Percentiles rank a stretch among this genome's conserved stretches.
phyloP scores from a whole-genome alignment of 441 rosid species.

The Euphorbia schlechtendalii region DNA sequence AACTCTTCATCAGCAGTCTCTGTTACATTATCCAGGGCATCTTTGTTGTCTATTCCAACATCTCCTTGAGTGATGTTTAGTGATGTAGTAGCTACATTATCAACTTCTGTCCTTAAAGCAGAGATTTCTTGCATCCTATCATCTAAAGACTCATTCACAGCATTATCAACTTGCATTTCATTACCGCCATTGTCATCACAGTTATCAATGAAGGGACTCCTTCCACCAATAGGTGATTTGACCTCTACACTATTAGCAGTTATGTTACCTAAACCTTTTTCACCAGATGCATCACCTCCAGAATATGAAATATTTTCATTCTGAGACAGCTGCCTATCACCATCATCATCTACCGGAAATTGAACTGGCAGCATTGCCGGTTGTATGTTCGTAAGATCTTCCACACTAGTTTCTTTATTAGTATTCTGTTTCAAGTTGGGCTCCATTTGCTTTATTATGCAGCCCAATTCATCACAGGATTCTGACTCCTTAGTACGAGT shows the following conservation, averaged over 20 bases:
- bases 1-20: conserved; percentile 23
- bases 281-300: conserved; percentile 30
- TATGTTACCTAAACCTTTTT: conserved; percentile 27
- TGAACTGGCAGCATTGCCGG: conserved; percentile 31
- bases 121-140: conserved; percentile 29
- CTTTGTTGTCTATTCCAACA: conserved; percentile 34
- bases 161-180: conserved; percentile 27
- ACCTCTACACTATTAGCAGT: conserved; percentile 26
- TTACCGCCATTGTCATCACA: conserved; percentile 19
- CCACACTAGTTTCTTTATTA: conserved; percentile 28
- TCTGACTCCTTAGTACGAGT: conserved; percentile 43
- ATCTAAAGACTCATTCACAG: conserved; percentile 28
- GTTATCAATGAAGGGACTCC: conserved; percentile 20
- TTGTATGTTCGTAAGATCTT: conserved; percentile 30
- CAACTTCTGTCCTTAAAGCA: conserved; percentile 36
- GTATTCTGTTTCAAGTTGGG: conserved; percentile 42
- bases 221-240: conserved; percentile 23
- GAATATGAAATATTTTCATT: conserved; percentile 36
- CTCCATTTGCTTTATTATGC: conserved; percentile 70
- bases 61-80: conserved; percentile 21
- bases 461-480: conserved; percentile 71
- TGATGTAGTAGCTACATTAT: conserved; percentile 18
- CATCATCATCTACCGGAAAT: conserved; percentile 31
- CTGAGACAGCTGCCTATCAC: conserved; percentile 31
- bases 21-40: conserved; percentile 22